These are phyloP conservation scores for Macadamia integrifolia DNA, from an alignment of 164 flowering plant genomes.

Conservation along the genomic window DNA sequence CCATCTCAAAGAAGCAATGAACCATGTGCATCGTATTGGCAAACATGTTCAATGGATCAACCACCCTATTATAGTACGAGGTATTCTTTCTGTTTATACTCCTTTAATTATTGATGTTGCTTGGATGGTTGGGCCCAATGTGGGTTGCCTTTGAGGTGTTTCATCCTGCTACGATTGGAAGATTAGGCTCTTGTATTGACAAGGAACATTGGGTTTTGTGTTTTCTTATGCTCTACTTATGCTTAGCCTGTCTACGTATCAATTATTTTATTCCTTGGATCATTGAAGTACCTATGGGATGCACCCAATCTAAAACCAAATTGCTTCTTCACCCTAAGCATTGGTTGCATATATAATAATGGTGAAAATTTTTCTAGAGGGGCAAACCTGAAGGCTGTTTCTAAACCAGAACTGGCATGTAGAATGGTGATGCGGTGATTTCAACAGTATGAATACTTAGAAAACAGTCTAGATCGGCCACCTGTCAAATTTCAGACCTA, in stretches of 20 bases:
- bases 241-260: neutral
- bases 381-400: too few relatives aligned
- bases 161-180: neutral
- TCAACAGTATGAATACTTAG: too few relatives aligned
- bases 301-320: neutral
- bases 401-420: too few relatives aligned
- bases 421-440: too few relatives aligned
- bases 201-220: neutral
- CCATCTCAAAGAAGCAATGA: conserved; percentile 21
- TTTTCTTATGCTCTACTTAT: too few relatives aligned
- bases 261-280: neutral
- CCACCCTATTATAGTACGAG: conserved; percentile 42
- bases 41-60: conserved; percentile 27
- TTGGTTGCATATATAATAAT: neutral
- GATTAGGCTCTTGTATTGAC: neutral
- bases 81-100: conserved; percentile 17
- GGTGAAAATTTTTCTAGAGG: too few relatives aligned
- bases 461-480: too few relatives aligned
- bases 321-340: neutral
- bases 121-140: conserved; percentile 1
- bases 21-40: conserved; percentile 24
- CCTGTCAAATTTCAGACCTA: too few relatives aligned
- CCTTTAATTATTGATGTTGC: neutral
- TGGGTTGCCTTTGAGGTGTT: neutral
- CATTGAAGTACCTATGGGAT: neutral